Evolutionary conservation across 352 stramenopile genomes (phyloP), one percentile per base, ranked within the genome.

Genomic region (Chloridella minuta): DNA sequence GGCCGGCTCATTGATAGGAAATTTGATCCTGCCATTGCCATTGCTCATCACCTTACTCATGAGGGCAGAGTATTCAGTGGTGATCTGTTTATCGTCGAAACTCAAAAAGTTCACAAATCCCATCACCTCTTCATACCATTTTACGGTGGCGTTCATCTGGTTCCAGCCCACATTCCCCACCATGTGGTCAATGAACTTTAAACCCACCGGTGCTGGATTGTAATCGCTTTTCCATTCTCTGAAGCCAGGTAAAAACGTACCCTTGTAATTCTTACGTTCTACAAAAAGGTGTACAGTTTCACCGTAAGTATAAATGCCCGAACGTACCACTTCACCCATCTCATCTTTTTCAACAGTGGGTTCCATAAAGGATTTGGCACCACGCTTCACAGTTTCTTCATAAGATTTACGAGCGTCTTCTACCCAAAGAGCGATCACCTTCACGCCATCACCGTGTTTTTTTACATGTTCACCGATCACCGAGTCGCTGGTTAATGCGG

Each of bases 1-100:
- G 22, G 91, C 93, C 10, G 94, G 94, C 89, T 98, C 95, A 89
- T 98, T 98, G 52, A 97, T 88, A 0, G 95, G 95, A 3, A 97
- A 88, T 10, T 97, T 90, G 86, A 98, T 93, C 89, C 94, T 91
- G 89, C 96, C 92, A 87, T 93, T 94, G 89, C 97, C 94, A 89
- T 91, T 96, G 24, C 93, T 92, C 18, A 94, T 88, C 51, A 94
- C 92, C 89, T 93, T 93, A 86, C 90, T 92, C 89, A 93, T 93
- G 2, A 94, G 89, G 21, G 66, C 18, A 28, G 66, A 87, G 86
- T 87, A 87, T 28, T 87, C 86, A 28, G 86, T 87, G 28, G 86
- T 66, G 86, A 87, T 87, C 2, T 87, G 85, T 25, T 87, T 87
- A 66, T 87, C 86, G 49, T 87, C 86, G 10, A 87, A 66, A 28